Evolutionary conservation across 2,329 filamentous ascomycete species (phyloP).

Genomic region (Phialemonium atrogriseum): DNA sequence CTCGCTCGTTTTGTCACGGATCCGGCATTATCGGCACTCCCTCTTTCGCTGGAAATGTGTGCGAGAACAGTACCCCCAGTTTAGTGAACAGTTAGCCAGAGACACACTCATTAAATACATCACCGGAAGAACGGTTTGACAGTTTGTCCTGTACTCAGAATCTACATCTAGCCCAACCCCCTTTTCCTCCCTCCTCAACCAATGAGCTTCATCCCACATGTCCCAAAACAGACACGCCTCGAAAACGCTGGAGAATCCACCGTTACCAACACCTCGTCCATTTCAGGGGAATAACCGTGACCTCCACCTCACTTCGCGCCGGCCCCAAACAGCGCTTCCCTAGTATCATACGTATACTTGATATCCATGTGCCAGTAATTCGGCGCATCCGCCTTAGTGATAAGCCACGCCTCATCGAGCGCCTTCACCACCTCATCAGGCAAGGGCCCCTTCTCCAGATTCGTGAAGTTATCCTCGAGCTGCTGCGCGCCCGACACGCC

Average conservation of each 20-base stretch:
- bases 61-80: too few relatives aligned
- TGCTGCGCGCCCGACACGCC: slow-evolving; percentile 41
- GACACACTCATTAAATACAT: too few relatives aligned
- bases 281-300: background rate
- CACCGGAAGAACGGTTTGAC: too few relatives aligned
- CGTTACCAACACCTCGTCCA: background rate
- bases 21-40: too few relatives aligned
- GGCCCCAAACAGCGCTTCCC: slow-evolving; percentile 47
- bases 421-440: slow-evolving; percentile 62
- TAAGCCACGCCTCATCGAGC: slow-evolving; percentile 69
- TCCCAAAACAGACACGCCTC: too few relatives aligned
- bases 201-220: background rate
- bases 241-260: too few relatives aligned
- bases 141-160: too few relatives aligned
- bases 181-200: too few relatives aligned
- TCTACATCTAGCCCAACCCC: too few relatives aligned
- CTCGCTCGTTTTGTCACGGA: too few relatives aligned
- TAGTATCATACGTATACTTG: slow-evolving; percentile 58
- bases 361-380: slow-evolving; percentile 53
- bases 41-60: too few relatives aligned
- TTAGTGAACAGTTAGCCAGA: too few relatives aligned
- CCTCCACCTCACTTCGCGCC: slow-evolving; percentile 27
- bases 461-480: slow-evolving; percentile 39
- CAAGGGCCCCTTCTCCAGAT: slow-evolving; percentile 53
- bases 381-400: slow-evolving; percentile 50